These are phyloP conservation scores for Epichloe brachyelytri DNA, from an alignment of 2,329 filamentous ascomycete species.

Conservation along the genomic window DNA sequence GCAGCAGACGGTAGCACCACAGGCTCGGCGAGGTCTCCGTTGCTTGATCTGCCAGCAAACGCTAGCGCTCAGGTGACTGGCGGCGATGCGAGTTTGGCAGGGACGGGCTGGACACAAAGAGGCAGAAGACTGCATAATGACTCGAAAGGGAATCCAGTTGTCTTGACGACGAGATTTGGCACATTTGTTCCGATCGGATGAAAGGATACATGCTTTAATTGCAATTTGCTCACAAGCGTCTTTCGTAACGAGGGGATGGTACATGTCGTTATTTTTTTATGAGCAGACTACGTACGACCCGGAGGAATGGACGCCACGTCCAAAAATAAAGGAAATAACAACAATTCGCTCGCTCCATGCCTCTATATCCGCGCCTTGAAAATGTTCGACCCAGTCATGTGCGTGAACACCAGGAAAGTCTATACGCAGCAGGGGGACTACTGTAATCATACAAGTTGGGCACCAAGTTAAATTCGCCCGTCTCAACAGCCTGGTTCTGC, in stretches of 20 bases:
- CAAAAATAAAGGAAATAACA: not conserved
- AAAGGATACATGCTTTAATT: not conserved
- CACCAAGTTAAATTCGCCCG: not conserved
- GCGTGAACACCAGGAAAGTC: not conserved
- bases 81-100: slow-evolving; percentile 4
- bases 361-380: not conserved
- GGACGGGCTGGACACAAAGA: slow-evolving; percentile 33
- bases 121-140: slow-evolving; percentile 29
- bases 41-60: slow-evolving; percentile 40
- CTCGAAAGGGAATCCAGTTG: not conserved
- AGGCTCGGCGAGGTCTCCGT: slow-evolving; percentile 25
- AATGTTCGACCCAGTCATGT: not conserved
- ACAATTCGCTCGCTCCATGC: too few relatives aligned
- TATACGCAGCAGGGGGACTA: not conserved
- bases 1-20: slow-evolving; percentile 15
- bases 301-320: not conserved
- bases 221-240: not conserved
- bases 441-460: not conserved
- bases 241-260: not conserved
- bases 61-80: slow-evolving; percentile 13
- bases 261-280: not conserved
- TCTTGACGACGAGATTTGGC: slow-evolving; percentile 9
- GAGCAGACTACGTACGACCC: not conserved
- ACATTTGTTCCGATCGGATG: slow-evolving; percentile 10
- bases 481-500: not conserved